phyloP scores from a whole-genome alignment of 805 yeast species.

The Pichia deserticola region DNA sequence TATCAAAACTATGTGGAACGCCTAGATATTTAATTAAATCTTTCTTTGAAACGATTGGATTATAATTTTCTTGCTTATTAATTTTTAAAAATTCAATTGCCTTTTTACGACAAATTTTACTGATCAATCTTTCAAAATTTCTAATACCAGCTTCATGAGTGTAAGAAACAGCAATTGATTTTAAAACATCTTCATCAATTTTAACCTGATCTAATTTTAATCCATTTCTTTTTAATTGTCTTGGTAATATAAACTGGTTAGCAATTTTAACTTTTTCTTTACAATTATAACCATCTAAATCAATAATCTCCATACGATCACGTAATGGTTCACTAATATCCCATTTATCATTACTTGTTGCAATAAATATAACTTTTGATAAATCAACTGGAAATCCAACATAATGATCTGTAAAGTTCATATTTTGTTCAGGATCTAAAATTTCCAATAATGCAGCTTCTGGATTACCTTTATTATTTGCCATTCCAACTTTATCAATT shows the following conservation, averaged over 20 bases:
- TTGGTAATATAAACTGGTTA: conserved; percentile 58
- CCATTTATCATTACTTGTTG: conserved; percentile 76
- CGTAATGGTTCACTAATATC: conserved; percentile 68
- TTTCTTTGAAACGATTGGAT: conserved; percentile 36
- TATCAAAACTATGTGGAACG: conserved; percentile 31
- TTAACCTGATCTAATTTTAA: conserved; percentile 37
- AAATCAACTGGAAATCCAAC: conserved; percentile 80
- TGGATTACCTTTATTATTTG: conserved; percentile 58
- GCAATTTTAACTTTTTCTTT: conserved; percentile 73
- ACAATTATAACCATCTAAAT: conserved; percentile 71
- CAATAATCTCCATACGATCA: conserved; percentile 79
- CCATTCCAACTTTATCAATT: conserved; percentile 52
- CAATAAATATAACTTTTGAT: conserved; percentile 72
- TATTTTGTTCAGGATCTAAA: conserved; percentile 84
- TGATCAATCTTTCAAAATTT: conserved; percentile 65
- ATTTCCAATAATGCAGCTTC: conserved; percentile 85
- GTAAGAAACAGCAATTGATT: conserved; percentile 56
- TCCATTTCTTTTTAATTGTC: conserved; percentile 67
- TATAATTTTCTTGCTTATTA: conserved; percentile 26
- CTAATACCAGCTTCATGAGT: conserved; percentile 87
- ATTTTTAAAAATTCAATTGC: conserved; percentile 59
- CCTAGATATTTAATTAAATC: conserved; percentile 70
- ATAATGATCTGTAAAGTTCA: conserved; percentile 71
- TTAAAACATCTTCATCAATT: conserved; percentile 48
- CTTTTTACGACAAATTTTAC: conserved; percentile 70